Evolutionary conservation across 2,329 filamentous ascomycete genomes (phyloP), one percentile per base, ranked within the genome.

Genomic region (Monosporascus sp.): DNA sequence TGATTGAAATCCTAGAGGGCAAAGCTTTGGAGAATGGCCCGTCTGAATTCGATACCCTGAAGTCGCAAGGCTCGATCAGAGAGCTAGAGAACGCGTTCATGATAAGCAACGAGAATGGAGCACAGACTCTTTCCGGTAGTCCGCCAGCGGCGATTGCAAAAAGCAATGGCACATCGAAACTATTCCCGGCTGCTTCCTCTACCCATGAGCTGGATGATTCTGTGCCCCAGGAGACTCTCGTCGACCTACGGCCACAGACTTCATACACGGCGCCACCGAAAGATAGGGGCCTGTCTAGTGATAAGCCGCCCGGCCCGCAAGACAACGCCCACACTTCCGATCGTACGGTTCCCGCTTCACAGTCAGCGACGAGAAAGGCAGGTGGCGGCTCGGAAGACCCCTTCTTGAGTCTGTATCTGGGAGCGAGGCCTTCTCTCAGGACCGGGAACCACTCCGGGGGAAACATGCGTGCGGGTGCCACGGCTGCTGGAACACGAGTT

Each of bases 321-420:
- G 20, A 3, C 40, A 20, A 22, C n/a, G n/a, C 40, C 5, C 40
- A 40, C 38, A 17, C 43, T 27, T 16, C 5, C 3, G 8, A 14
- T 19, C 24, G 19, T 17, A 7, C 3, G 26, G 43, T 7, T 5
- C 2, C 43, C 43, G 14, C 5, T 27, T 20, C 20, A 7, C 11
- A 27, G 14, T 27, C 26, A 3, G 11, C 3, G 20, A 14, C 5
- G 26, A 45, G 3, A 16, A 27, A 45, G 5, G 3, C 20, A 8
- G 14, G 11, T 27, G 5, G 3, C 9, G 14, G 43, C 11, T 26
- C 17, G 5, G 43, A 45, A 31, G 43, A 45, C 43, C 43, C 43
- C 16, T 45, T 45, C 24, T 26, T 24, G 27, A 49, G 48, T 37
- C 43, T 53, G 49, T 53, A 49, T 52, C 50, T 51, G 37, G 44